These are phyloP conservation scores for Ceratocystis variospora DNA, from an alignment of 2,329 filamentous ascomycete species.

Conservation along the genomic window DNA sequence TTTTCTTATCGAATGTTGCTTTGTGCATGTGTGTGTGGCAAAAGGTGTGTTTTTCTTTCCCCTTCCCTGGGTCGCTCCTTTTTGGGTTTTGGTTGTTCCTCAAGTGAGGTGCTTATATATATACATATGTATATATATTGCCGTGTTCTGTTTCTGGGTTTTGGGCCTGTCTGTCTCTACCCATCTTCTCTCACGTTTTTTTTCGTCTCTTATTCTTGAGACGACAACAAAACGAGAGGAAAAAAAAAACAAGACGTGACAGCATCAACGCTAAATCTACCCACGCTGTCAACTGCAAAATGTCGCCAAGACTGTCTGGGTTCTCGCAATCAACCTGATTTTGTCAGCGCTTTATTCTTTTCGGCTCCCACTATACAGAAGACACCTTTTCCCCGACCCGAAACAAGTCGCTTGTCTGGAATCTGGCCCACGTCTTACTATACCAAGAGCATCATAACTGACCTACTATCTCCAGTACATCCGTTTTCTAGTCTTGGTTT, in stretches of 20 bases:
- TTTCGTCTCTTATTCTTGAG: not conserved
- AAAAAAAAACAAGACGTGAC: not conserved
- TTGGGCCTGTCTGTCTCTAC: not conserved
- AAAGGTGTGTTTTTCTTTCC: slow-evolving; percentile 6
- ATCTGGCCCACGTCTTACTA: not conserved
- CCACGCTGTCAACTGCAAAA: not conserved
- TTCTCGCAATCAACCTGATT: not conserved
- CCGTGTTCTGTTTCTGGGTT: not conserved
- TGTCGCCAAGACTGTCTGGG: not conserved
- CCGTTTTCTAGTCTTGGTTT: not conserved
- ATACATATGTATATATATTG: not conserved
- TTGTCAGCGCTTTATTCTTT: not conserved
- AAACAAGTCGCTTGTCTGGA: not conserved
- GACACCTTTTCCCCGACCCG: not conserved
- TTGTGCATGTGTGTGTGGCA: slow-evolving; percentile 1
- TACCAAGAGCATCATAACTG: not conserved
- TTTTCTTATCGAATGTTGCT: not conserved
- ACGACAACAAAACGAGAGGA: not conserved
- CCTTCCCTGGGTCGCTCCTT: not conserved
- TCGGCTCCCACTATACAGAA: not conserved
- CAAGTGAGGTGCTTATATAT: not conserved
- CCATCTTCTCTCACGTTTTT: not conserved
- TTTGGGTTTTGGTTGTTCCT: slow-evolving; percentile 1
- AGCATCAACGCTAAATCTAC: not conserved
- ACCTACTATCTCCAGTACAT: not conserved